phyloP scores from a whole-genome alignment of 2,329 filamentous ascomycete species.

The Chalaropsis ovoidea region DNA sequence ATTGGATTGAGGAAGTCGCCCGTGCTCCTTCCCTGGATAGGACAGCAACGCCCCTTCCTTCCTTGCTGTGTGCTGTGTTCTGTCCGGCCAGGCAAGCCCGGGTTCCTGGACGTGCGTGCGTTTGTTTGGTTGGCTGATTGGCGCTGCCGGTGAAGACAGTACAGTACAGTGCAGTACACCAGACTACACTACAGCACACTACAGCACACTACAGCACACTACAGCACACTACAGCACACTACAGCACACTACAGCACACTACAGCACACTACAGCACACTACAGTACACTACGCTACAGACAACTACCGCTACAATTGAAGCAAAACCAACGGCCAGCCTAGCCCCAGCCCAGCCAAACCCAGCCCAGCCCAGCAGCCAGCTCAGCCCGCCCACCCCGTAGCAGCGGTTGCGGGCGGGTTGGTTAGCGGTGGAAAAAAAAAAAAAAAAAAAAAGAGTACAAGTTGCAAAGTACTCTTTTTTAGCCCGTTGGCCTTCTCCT shows the following conservation, averaged over 20 bases:
- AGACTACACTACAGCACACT: too few relatives aligned
- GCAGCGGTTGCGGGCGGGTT: not conserved
- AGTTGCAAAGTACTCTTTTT: constrained; percentile 3
- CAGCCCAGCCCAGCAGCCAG: too few relatives aligned
- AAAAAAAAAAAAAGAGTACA: constrained; percentile 14
- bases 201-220: too few relatives aligned
- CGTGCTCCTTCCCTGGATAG: constrained; percentile 18
- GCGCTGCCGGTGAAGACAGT: not conserved
- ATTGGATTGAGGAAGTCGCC: constrained; percentile 21
- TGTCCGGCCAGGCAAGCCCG: not conserved
- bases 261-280: too few relatives aligned
- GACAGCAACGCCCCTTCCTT: constrained; percentile 7
- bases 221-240: too few relatives aligned
- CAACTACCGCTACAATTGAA: too few relatives aligned
- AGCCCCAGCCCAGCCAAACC: too few relatives aligned
- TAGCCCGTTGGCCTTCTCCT: constrained; percentile 17
- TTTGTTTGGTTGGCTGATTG: not conserved
- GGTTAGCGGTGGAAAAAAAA: constrained; percentile 4
- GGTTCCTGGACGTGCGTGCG: not conserved
- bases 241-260: too few relatives aligned
- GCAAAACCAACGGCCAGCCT: too few relatives aligned
- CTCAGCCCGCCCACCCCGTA: too few relatives aligned
- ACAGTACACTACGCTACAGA: too few relatives aligned
- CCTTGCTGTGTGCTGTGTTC: constrained; percentile 5
- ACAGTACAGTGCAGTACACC: too few relatives aligned